phyloP scores from a whole-genome alignment of 225 moss, liverwort and hornwort genomes.

The Marchantia polymorpha region DNA sequence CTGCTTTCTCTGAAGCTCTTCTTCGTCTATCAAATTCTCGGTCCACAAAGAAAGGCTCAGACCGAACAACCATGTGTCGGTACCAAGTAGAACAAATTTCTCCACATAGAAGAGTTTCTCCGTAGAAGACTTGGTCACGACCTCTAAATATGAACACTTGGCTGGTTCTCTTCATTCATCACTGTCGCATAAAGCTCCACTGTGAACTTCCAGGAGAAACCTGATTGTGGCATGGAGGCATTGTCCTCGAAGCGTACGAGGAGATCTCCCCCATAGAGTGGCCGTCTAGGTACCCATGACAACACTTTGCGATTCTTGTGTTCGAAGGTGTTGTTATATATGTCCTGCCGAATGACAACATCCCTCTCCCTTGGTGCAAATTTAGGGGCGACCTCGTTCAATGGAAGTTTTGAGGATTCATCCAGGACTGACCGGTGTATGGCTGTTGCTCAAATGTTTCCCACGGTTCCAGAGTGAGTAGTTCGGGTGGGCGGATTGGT shows the following conservation, averaged over 20 bases:
- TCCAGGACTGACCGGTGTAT: not conserved
- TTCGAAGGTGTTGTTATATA: not conserved
- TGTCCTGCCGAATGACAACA: conserved; percentile 2
- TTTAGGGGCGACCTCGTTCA: not conserved
- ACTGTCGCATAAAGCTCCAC: not conserved
- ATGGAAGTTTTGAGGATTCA: not conserved
- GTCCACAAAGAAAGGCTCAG: too few species aligned
- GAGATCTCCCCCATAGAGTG: not conserved
- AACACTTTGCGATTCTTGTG: not conserved
- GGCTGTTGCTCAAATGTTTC: not conserved
- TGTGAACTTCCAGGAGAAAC: not conserved
- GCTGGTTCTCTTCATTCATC: not conserved
- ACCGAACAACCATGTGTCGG: too few species aligned
- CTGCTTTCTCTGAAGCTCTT: not conserved
- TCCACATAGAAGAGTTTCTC: not conserved
- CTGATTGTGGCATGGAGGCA: not conserved
- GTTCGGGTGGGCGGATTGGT: not conserved
- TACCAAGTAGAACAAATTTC: too few species aligned
- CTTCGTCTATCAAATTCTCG: not conserved
- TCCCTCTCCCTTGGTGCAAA: not conserved
- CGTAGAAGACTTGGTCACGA: not conserved
- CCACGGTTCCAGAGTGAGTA: not conserved
- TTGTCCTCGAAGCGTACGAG: not conserved
- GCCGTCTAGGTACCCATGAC: not conserved
- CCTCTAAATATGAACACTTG: not conserved